phyloP scores from a whole-genome alignment of 306 rosid genomes.

The Cucurbita moschata region DNA sequence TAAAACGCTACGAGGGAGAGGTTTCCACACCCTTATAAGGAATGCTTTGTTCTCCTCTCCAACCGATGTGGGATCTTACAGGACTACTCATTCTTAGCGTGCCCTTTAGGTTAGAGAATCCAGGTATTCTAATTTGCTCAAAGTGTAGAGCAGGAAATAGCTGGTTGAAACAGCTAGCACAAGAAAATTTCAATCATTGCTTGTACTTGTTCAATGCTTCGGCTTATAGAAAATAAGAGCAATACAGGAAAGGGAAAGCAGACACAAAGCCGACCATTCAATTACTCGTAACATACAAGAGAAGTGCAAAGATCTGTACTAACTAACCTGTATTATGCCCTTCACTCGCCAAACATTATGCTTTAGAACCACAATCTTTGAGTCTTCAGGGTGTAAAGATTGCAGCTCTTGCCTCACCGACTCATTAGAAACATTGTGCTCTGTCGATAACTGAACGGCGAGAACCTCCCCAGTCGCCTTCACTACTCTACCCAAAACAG shows the following conservation, averaged over 20 bases:
- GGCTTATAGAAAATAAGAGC: background rate
- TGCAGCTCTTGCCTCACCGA: constrained; percentile 76
- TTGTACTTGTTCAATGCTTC: background rate
- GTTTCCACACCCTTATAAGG: too few relatives aligned
- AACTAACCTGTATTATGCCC: constrained; percentile 68
- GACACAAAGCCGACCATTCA: background rate
- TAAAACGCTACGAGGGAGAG: too few relatives aligned
- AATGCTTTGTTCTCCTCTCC: too few relatives aligned
- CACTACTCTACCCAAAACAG: constrained; percentile 72
- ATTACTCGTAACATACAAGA: background rate
- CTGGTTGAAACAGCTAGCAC: background rate
- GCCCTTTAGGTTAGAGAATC: background rate
- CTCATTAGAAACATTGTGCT: constrained; percentile 69
- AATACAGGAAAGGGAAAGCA: background rate
- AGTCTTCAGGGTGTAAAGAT: constrained; percentile 72
- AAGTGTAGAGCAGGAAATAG: background rate
- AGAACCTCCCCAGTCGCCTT: constrained; percentile 74
- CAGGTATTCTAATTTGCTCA: background rate
- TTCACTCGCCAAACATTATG: constrained; percentile 91
- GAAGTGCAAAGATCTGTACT: background rate
- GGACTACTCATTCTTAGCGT: background rate
- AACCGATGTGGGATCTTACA: too few relatives aligned
- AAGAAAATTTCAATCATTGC: background rate
- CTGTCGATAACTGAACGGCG: constrained; percentile 55
- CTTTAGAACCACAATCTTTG: constrained; percentile 67